Percentiles rank a stretch among this genome's conserved stretches.
Evolutionary conservation across 768 basidiomycete genomes (phyloP).

Genomic region (Russula abietina): DNA sequence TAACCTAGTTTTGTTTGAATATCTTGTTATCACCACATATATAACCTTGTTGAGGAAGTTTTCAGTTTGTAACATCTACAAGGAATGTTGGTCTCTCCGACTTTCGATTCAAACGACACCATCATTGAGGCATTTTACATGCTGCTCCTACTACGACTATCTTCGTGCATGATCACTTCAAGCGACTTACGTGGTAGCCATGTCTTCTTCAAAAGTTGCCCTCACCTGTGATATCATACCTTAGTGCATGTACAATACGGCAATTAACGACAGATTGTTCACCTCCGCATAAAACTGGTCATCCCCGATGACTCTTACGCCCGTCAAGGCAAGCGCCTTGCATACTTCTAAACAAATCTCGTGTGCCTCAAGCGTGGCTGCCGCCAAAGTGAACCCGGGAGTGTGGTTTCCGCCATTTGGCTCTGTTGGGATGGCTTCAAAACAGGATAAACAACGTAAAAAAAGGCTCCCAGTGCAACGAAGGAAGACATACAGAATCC

Average conservation of each 20-base stretch:
- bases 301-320: conserved; percentile 64
- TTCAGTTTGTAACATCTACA: not conserved
- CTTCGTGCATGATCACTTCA: not conserved
- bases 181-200: not conserved
- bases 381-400: conserved; percentile 55
- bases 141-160: no score
- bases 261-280: not conserved
- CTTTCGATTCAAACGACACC: not conserved
- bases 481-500: conserved; percentile 46
- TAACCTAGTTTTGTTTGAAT: not conserved
- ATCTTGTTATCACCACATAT: conserved; percentile 5
- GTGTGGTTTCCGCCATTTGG: conserved; percentile 76
- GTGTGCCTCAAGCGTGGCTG: conserved; percentile 55
- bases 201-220: conserved; percentile 20
- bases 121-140: not conserved
- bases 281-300: conserved; percentile 57
- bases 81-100: not conserved
- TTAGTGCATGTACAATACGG: not conserved
- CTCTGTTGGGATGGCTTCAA: conserved; percentile 67
- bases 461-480: not conserved
- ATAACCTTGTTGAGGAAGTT: not conserved
- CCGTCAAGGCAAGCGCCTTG: conserved; percentile 66
- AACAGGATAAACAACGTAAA: not conserved
- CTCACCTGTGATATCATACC: conserved; percentile 10
- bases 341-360: conserved; percentile 60